A percentile compares a stretch with the other conserved stretches of the same genome.
Conservation (phyloP, 2,329 filamentous ascomycete genomes). For the Colletotrichum cordylinicola region DNA sequence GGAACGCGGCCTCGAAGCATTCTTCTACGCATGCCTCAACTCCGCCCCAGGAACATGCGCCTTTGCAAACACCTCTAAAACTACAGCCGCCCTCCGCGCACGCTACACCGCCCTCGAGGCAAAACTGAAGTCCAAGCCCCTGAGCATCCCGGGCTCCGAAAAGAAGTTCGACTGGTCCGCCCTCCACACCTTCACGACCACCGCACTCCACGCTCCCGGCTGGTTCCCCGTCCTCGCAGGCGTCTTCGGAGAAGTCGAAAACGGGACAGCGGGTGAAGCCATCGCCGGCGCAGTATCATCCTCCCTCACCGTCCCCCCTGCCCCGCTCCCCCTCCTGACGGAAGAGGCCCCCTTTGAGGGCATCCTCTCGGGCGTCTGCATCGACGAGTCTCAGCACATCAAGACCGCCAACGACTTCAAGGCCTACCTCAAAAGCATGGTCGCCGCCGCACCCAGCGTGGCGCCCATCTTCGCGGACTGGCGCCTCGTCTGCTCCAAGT, state of each 20-base stretch:
- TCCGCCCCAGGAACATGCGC: not conserved
- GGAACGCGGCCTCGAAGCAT: not conserved
- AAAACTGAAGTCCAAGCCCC: not conserved
- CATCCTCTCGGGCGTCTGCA: not conserved
- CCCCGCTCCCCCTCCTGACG: not conserved
- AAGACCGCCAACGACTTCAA: not conserved
- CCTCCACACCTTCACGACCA: not conserved
- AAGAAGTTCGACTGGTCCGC: conserved; percentile 7
- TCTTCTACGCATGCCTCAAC: not conserved
- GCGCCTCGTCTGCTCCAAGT: conserved; percentile 5
- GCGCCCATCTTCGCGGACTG: conserved; percentile 1
- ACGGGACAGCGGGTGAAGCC: not conserved
- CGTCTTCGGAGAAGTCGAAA: not conserved
- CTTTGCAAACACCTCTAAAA: not conserved
- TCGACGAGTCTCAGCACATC: not conserved
- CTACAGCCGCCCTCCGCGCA: not conserved
- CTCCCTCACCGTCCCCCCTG: not conserved
- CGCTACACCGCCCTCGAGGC: not conserved
- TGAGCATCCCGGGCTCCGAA: not conserved
- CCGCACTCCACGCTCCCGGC: not conserved
- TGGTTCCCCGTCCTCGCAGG: not conserved
- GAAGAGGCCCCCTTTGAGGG: not conserved
- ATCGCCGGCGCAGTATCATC: not conserved
- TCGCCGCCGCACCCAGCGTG: conserved; percentile 1
- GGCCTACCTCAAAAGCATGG: not conserved